phyloP scores from a whole-genome alignment of 192 early-diverging fungal genomes.

The Backusella circina region DNA sequence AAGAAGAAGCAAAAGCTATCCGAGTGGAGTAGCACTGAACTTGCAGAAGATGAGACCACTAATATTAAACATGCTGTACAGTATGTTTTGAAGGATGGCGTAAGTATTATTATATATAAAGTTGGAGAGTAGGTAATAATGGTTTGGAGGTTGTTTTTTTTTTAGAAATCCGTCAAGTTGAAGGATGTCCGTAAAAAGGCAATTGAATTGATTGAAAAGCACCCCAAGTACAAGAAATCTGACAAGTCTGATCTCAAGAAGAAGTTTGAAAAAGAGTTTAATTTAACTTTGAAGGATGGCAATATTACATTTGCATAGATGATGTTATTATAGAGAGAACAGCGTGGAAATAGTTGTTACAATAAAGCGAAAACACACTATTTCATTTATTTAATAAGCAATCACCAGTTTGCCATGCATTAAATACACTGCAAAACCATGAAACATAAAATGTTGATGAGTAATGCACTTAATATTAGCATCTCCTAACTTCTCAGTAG shows the following conservation, averaged over 20 bases:
- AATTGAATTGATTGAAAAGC: constrained; percentile 12
- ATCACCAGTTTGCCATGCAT: no score
- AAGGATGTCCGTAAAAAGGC: constrained; percentile 22
- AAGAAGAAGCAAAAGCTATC: constrained; percentile 27
- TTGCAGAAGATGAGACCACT: background rate
- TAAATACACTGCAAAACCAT: no score
- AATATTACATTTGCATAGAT: constrained; percentile 8
- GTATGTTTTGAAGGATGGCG: constrained; percentile 3
- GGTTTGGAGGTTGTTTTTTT: background rate
- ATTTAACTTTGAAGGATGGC: background rate
- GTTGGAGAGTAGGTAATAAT: background rate
- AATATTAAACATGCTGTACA: background rate
- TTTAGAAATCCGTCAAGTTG: constrained; percentile 4
- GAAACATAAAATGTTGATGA: no score
- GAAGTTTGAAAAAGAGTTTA: constrained; percentile 13
- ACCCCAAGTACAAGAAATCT: constrained; percentile 12
- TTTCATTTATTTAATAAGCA: no score
- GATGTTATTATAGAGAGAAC: background rate
- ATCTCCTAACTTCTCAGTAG: no score
- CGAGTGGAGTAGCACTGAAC: constrained; percentile 24
- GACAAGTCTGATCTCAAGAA: constrained; percentile 24
- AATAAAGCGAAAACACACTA: background rate
- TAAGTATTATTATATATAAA: background rate
- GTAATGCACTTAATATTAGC: no score
- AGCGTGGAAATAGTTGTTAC: background rate